Evolutionary conservation across 371 early-diverging fungal genomes (phyloP), one percentile per base, ranked within the genome.

Genomic region (Mortierella sp.): DNA sequence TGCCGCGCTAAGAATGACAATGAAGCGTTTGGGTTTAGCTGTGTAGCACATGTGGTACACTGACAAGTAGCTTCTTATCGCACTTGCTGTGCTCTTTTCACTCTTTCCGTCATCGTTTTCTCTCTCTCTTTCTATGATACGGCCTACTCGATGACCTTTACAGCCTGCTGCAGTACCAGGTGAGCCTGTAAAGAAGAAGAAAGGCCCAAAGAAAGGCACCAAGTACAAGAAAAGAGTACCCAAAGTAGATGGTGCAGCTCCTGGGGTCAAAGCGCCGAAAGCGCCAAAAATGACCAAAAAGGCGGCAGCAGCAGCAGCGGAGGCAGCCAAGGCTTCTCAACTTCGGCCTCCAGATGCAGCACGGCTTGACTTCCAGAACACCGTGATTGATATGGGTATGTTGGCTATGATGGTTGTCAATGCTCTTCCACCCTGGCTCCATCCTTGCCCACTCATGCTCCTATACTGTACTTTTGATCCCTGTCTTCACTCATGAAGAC

Each of bases 161-260:
- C 31, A 53, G 46, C 37, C 60, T 34, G n/a, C 29, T 47, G 48
- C 34, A n/a, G n/a, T 17, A 0, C 39, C 58, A 17, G 57, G 29
- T 9, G 60, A 56, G 16, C 60, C 60, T 14, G 60, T 60, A n/a
- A 60, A 63, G 40, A 71, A 71, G 48, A 71, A 71, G 37, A 71
- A 63, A 27, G 71, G 64, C 2, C 71, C 71, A 14, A 64, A 63
- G 43, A 63, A 63, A 19, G 71, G 71, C 13, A 60, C 71, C 13
- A 71, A 71, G 24, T 64, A 71, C 47, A 64, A 60, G 43, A 64
- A 63, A 25, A 41, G 64, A 57, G 56, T 60, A 4, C 51, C 71
- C 6, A 52, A 56, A 12, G 40, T 39, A 17, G 62, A 68, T 27
- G 63, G 47, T 21, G 43, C 57, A 19, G 46, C 48, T 10, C 10